A percentile compares a stretch with the other conserved stretches of the same genome.
These are phyloP conservation scores for Malassezia dermatis DNA, from an alignment of 1,284 basidiomycete genomes.

Conservation along the genomic window DNA sequence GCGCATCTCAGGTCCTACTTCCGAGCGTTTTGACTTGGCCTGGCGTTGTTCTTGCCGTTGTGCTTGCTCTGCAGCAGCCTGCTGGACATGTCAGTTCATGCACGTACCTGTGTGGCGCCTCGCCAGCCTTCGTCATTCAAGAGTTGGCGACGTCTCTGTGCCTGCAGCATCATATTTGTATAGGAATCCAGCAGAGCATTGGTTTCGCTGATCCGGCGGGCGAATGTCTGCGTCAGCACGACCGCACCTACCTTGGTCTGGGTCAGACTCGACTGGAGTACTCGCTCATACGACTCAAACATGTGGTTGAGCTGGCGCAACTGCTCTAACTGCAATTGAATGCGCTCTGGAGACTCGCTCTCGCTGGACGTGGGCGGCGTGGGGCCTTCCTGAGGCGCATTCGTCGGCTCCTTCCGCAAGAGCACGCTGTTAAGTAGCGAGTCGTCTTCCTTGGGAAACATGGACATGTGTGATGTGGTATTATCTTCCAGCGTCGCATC, in stretches of 20 bases:
- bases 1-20: not conserved
- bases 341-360: conserved; percentile 25
- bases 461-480: not conserved
- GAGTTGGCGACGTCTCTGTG: conserved; percentile 32
- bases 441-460: conserved; percentile 19
- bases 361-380: not conserved
- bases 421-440: conserved; percentile 27
- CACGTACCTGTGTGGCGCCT: conserved; percentile 26
- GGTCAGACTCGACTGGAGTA: conserved; percentile 26
- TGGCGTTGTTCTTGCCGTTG: not conserved
- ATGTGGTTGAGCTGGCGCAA: conserved; percentile 34
- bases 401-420: conserved; percentile 13
- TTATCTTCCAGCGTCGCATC: conserved; percentile 2
- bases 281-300: conserved; percentile 38
- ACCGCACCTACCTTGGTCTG: conserved; percentile 35
- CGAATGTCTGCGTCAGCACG: conserved; percentile 21
- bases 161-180: conserved; percentile 32
- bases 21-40: not conserved
- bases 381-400: conserved; percentile 8
- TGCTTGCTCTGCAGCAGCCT: not conserved
- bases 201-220: conserved; percentile 27
- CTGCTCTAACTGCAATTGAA: conserved; percentile 31
- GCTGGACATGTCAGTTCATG: not conserved
- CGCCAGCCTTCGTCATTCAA: conserved; percentile 36
- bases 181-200: conserved; percentile 38